Evolutionary conservation across 148 eudicot species (phyloP), one percentile per base, ranked within the genome.

Genomic region (Agrostemma githago): DNA sequence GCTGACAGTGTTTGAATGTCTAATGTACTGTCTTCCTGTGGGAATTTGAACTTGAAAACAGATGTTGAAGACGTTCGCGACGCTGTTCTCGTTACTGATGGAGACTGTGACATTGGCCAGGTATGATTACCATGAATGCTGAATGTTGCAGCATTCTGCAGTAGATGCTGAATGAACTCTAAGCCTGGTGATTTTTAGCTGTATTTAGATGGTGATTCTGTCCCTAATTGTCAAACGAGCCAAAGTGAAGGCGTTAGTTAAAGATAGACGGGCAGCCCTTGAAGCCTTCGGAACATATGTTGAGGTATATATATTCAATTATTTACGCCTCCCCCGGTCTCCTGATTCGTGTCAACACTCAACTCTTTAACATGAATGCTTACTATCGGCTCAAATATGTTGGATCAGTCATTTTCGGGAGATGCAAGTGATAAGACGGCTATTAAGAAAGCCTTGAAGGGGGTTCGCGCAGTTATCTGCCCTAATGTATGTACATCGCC

Each of bases 211-310:
- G 93, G 84, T 95, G 74, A 92, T 95, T 80, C 82, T 95, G 66
- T 83, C 96, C 20, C 84, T 95, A 72, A 90, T 95, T 70, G 84
- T 95, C 82, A 95, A 95, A 82, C 83, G 90, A 81, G 74, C 72
- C 17, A 87, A 83, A 78, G 90, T 95, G 46, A 95, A 92, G 87
- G 90, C 96, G 46, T 72, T 95, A 75, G 98, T 95, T 82, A 95
- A 95, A 86, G 85, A 92, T 71, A 92, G 82, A 71, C 89, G 93
- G 21, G 93, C 87, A 71, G 97, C 97, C 20, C 76, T 90, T 71
- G 98, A 92, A 81, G 96, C 98, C 59, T 95, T 92, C 76, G 98
- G 98, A 66, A 88, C 87, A 79, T 95, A 95, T 38, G 89, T 95
- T 60, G 98, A 95, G 92, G 98, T 95, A 62, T 61, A 80, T 79